phyloP scores from a whole-genome alignment of 768 basidiomycete species.

The Fomitopsis serialis region DNA sequence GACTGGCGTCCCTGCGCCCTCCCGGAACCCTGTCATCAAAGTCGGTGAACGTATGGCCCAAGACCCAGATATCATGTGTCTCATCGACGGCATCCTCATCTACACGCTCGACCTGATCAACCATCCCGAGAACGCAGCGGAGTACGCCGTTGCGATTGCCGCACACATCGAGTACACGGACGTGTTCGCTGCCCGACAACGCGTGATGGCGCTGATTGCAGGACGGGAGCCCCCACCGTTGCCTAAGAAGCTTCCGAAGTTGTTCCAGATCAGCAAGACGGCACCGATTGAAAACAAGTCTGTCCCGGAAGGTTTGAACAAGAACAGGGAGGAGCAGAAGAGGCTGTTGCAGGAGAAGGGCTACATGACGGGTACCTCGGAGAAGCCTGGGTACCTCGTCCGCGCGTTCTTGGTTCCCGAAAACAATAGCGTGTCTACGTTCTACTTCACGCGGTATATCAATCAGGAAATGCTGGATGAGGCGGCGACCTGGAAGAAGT shows the following conservation, averaged over 20 bases:
- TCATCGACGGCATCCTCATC: conserved; percentile 11
- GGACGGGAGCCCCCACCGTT: conserved; percentile 5
- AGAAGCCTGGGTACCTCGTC: neutral
- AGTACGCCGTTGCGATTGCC: conserved; percentile 3
- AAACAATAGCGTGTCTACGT: neutral
- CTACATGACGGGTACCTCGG: neutral
- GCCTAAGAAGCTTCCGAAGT: conserved; percentile 7
- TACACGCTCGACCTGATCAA: conserved; percentile 10
- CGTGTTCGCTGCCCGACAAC: neutral
- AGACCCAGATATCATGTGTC: conserved; percentile 10
- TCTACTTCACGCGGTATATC: conserved; percentile 7
- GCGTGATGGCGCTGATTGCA: neutral
- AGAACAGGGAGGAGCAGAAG: neutral
- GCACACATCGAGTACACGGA: conserved; percentile 1
- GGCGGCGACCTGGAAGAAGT: conserved; percentile 3
- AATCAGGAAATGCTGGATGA: conserved; percentile 3
- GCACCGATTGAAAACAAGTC: neutral
- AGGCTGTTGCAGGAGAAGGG: neutral
- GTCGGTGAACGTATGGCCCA: conserved; percentile 4
- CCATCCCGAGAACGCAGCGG: conserved; percentile 10
- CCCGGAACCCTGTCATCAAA: conserved; percentile 3
- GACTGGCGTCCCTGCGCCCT: conserved; percentile 2
- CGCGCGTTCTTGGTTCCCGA: conserved; percentile 6
- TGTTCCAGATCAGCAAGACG: conserved; percentile 10
- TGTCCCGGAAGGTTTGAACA: conserved; percentile 6